Evolutionary conservation across 2,329 filamentous ascomycete species (phyloP), one percentile per base, ranked within the genome.

Genomic region (Fusarium torulosum): DNA sequence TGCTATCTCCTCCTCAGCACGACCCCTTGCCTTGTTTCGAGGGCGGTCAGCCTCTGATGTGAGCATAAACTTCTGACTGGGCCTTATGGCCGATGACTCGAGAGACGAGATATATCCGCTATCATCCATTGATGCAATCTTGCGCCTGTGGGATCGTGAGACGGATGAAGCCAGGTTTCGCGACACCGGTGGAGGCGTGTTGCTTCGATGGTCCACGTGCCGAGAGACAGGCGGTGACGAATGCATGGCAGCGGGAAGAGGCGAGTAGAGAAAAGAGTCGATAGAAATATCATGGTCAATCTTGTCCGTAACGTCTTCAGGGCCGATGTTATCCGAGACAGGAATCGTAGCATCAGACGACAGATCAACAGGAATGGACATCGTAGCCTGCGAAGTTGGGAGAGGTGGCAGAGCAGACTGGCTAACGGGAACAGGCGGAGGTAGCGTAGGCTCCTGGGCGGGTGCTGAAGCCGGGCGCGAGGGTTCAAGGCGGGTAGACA

Each of bases 71-170:
- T 87, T 83, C 67, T 88, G 86, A 66, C 90, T 88, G 46, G 91
- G 89, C 60, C 95, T 88, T 76, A 93, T 86, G 15, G 86, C 93
- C 0, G 96, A 98, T 4, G 96, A 98, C 72, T 97, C 94, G 19
- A 98, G 85, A 0, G 94, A 97, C 2, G 96, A 98, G 76, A 97
- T 97, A 79, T 98, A 99, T 40, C 96, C 96, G 76, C 95, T 98
- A 79, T 99, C 96, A 74, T 87, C 93, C 83, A 96, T 90, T 14
- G 91, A 90, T 29, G 87, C 87, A 73, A 91, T 88, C 77, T 93
- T 95, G 69, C 91, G 90, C 80, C 92, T 93, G 69, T 90, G 89
- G 38, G 89, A 87, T 51, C 88, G 88, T 50, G 83, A 81, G 42
- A 85, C 85, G n/a, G 91, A 91, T 20, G 90, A 90, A 38, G 85